Evolutionary conservation across 345 rosid genomes (phyloP), one percentile per base, ranked within the genome.

Genomic region (Camelina neglecta): DNA sequence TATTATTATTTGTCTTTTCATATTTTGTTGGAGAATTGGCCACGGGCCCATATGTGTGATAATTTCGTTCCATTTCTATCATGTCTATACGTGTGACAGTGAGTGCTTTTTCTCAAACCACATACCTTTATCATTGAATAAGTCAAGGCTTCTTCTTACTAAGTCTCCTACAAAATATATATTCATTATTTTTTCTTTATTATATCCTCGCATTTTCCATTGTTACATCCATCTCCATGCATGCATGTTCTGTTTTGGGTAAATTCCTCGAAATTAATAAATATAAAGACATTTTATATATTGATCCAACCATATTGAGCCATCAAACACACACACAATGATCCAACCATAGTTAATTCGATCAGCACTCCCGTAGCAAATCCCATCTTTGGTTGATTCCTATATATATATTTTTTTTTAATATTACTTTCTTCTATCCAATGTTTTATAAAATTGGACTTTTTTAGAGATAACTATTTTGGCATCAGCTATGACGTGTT

Each of bases 61-160:
- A 45, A 13, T 73, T 65, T 54, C 36, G 58, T 65, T 13, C 13
- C 11, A 31, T 55, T 44, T 54, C 55, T 64, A 18, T 42, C n/a
- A 44, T 65, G 20, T 65, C 59, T 51, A 51, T 74, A n/a, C 66
- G 31, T 58, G 49, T 45, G 55, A 73, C 23, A 24, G 38, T 35
- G 65, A 57, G 8, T n/a, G 42, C 5, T 65, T 65, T 23, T 23
- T 6, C 15, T 4, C 66, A 47, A 57, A 57, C 60, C 59, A 66
- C 13, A 48, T 8, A 66, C 72, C 72, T 66, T 74, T 74, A 16
- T 36, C 66, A 66, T 74, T 66, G 78, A 74, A 48, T 58, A 39
- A 74, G 78, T 74, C 78, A 74, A 66, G 58, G 78, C 15, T 24
- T 18, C 59, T 73, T 56, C 78, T 45, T 45, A 64, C 15, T 54